Evolutionary conservation across 495 filamentous ascomycete species (phyloP).

Genomic region (Neurospora sp.): DNA sequence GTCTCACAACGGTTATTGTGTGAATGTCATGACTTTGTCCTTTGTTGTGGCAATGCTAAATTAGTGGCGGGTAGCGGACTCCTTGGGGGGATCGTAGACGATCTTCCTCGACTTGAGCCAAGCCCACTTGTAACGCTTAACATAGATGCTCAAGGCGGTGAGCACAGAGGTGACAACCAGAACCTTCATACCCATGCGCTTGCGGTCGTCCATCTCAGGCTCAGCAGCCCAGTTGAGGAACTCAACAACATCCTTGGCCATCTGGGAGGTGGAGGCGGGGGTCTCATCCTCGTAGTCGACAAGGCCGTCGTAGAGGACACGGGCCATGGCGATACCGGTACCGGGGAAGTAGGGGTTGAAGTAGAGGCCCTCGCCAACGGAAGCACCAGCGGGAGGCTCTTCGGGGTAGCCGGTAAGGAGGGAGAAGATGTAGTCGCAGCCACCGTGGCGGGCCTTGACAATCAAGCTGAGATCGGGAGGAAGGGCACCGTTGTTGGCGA

Average conservation of each 20-base stretch:
- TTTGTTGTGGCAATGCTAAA: background rate
- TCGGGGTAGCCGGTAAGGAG: constrained; percentile 98
- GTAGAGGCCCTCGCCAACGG: constrained; percentile 77
- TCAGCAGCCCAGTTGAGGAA: constrained; percentile 99
- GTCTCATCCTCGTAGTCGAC: constrained; percentile 99
- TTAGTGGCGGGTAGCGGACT: constrained; percentile 25
- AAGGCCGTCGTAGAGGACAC: constrained; percentile 93
- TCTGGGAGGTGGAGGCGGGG: constrained; percentile 88
- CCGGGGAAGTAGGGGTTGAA: constrained; percentile 99
- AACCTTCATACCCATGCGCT: constrained; percentile 98
- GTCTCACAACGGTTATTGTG: background rate
- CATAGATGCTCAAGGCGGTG: constrained; percentile 83
- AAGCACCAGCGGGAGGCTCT: constrained; percentile 80
- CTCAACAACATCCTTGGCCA: constrained; percentile 98
- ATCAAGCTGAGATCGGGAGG: constrained; percentile 97
- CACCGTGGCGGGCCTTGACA: constrained; percentile 93
- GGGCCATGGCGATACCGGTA: constrained; percentile 97
- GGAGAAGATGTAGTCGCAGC: constrained; percentile 96
- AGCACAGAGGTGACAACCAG: constrained; percentile 66
- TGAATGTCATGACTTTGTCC: background rate
- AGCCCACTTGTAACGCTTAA: constrained; percentile 99
- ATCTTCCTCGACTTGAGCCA: constrained; percentile 92
- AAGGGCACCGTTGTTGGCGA: constrained; percentile 95
- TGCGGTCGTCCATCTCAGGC: constrained; percentile 96
- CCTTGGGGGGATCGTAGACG: constrained; percentile 69